A percentile compares a stretch with the other conserved stretches of the same genome.
Evolutionary conservation across 306 rosid genomes (phyloP).

Genomic region (Dalbergia oliveri): DNA sequence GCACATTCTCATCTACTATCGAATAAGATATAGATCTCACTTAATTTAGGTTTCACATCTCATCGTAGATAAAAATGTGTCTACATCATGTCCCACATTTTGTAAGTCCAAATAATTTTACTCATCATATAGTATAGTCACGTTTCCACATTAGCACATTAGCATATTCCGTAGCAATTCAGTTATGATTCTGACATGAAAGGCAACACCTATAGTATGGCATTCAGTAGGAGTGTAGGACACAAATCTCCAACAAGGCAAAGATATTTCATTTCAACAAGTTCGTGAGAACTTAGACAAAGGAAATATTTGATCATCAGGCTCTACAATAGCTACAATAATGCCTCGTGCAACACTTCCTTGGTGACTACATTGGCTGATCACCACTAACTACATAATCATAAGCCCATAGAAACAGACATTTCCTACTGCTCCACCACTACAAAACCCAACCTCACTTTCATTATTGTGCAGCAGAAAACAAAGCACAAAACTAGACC

Average conservation of each 20-base stretch:
- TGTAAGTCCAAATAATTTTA: too few species aligned
- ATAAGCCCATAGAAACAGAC: neutral
- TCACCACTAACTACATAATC: neutral
- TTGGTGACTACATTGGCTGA: neutral
- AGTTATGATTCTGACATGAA: neutral
- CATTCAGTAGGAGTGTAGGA: neutral
- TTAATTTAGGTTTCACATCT: too few species aligned
- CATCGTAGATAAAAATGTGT: too few species aligned
- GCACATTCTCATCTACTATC: fast-evolving
- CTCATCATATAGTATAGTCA: too few species aligned
- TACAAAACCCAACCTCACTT: neutral
- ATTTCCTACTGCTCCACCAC: neutral
- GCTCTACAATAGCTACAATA: neutral
- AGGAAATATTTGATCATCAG: neutral
- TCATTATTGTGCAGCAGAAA: neutral
- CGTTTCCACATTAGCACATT: too few species aligned
- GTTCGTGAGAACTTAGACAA: neutral
- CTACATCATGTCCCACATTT: too few species aligned
- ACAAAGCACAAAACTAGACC: neutral
- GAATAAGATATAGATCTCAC: too few species aligned
- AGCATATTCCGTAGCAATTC: too few species aligned
- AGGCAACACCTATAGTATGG: too few species aligned
- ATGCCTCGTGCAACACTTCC: neutral
- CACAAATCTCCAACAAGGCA: neutral
- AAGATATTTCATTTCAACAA: neutral